A percentile compares a stretch with the other conserved stretches of the same genome.
Evolutionary conservation across 257 asterid genomes (phyloP).

Genomic region (Ilex asprella): DNA sequence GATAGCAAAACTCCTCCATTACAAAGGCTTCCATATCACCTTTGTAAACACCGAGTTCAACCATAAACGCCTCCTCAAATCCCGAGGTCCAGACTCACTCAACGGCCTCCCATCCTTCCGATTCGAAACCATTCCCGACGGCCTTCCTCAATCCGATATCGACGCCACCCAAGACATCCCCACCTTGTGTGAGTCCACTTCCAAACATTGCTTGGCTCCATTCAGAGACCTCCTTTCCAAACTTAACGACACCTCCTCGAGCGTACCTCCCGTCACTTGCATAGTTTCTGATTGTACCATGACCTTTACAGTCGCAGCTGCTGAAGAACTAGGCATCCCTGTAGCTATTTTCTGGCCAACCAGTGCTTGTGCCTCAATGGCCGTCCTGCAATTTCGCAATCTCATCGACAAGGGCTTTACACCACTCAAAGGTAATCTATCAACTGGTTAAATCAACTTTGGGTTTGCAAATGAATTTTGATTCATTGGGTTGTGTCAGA

Average conservation of each 20-base stretch:
- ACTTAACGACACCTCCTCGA: constrained; percentile 21
- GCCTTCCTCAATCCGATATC: constrained; percentile 35
- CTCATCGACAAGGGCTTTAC: constrained; percentile 31
- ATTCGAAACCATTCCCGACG: constrained; percentile 51
- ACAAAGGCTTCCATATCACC: constrained; percentile 41
- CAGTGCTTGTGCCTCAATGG: constrained; percentile 33
- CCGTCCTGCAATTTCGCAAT: constrained; percentile 15
- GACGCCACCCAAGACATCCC: constrained; percentile 43
- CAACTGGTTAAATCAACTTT: no score
- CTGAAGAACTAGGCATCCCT: constrained; percentile 46
- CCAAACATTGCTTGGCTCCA: constrained; percentile 23
- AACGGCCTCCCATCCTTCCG: constrained; percentile 27
- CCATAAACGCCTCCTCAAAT: constrained; percentile 35
- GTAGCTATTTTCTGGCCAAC: constrained; percentile 42
- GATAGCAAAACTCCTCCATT: constrained; percentile 41
- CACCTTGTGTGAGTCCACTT: constrained; percentile 19
- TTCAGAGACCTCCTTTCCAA: constrained; percentile 29
- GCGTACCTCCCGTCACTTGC: constrained; percentile 41
- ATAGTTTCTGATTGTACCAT: constrained; percentile 46
- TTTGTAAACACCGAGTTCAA: constrained; percentile 47
- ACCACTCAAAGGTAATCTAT: constrained; percentile 38
- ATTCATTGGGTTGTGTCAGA: no score
- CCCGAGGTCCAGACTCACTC: constrained; percentile 27
- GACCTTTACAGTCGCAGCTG: constrained; percentile 45
- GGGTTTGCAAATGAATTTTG: no score